Base-by-base conservation (phyloP, 805 yeast genomes). In the Naumovozyma dairenensis region DNA sequence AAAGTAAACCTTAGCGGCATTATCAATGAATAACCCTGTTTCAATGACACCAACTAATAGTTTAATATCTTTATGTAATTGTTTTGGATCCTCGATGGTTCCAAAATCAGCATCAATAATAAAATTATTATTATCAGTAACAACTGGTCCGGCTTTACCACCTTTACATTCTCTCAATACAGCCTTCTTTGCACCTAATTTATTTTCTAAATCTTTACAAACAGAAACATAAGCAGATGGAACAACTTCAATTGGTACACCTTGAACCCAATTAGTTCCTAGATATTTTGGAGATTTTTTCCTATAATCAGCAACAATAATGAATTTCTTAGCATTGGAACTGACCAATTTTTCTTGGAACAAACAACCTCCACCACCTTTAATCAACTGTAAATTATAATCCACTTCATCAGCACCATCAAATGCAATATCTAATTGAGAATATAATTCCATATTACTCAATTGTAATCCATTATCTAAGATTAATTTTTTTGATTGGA, bases 351-450 rank as follows among this genome's bases (percentile, higher is more conserved):
- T 92, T 59, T 92, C 99, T 63, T 89, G 98, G 63, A 92, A 80
- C 42, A 86, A 67, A 59, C 99, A 92, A 2, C 96, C 99, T 27
- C 99, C 99, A 31, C 99, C 99, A 45, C 99, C 99, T 62, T 92
- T 92, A 57, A 92, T 92, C 49, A 87, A 77, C 54, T 86, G 83
- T 48, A 92, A 67, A 15, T 68, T 54, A 4, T 72, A 54, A 59
- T 89, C 98, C 37, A 87, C 87, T 60, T 92, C 98, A 60, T 92
- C 99, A 2, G 98, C 97, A 29, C 99, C 99, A 59, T 92, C 99
- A 56, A 92, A 92, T 2, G 96, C 95, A 47, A 92, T 75, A 55
- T 92, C 98, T 29, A 92, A 64, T 17, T 69, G 69, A 2, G 94
- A 83, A 31, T 64, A 77, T 63, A 85, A 87, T 51, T 89, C 96